Base-by-base conservation (phyloP, 495 filamentous ascomycete genomes). In the Bathelium albidoporum region DNA sequence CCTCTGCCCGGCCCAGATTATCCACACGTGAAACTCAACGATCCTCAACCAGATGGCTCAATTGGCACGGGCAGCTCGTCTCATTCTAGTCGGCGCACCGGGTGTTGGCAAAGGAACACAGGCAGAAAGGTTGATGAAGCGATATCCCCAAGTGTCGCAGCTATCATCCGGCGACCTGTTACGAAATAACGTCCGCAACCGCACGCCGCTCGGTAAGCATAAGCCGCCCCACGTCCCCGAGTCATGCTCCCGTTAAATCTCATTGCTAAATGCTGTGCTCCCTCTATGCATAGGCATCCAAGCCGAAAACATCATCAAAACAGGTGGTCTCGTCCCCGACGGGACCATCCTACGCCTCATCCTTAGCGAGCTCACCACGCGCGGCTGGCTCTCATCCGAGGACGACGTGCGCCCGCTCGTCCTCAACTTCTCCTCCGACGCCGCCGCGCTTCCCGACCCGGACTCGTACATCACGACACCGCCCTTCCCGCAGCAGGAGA, bases 81-180 rank as follows among this genome's bases (percentile, higher is more conserved):
- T 98, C 60, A 97, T 98, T 73, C 84, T 98, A 62, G 84, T 98
- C 65, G 94, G 94, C 59, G 91, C 94, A n/a, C 94, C 94, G 0
- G 94, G 89, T 5, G 86, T 87, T 2, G 94, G 94, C 60, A 98
- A 98, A 76, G 94, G 94, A 34, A 98, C 94, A 18, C 94, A 98
- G 72, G 89, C 91, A 32, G 90, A 95, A 70, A 82, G 94, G 49
- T 78, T 98, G 49, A 83, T 97, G 61, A 77, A 87, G 66, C 85
- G 89, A 64, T 97, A 92, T 69, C 89, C 92, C 18, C 88, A 96
- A 69, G 77, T 98, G 32, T 89, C 91, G 10, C 86, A 91, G 3
- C 91, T 98, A 76, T 94, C 89, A 76, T 96, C 94, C 22, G 94
- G 94, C 16, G 94, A 97, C 71, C 77, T 98, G 14, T 79, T 98